phyloP scores from a whole-genome alignment of 768 basidiomycete genomes.

The Termitomyces sp. region DNA sequence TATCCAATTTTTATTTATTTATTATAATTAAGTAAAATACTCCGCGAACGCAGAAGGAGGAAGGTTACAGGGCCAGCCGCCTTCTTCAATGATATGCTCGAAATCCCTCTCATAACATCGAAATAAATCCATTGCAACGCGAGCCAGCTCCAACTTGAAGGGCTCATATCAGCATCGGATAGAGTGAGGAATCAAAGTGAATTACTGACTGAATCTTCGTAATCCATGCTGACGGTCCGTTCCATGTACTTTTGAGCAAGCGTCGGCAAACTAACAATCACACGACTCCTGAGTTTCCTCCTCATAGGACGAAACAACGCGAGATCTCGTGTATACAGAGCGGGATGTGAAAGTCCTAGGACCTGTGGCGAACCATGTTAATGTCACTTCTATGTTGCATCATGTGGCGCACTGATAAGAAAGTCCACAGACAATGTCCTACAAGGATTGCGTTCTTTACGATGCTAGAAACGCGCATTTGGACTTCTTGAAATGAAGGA shows the following conservation, averaged over 20 bases:
- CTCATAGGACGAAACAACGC: slow-evolving; percentile 48
- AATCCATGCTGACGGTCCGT: slow-evolving; percentile 32
- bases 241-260: slow-evolving; percentile 43
- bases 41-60: slow-evolving; percentile 27
- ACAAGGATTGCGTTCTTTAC: slow-evolving; percentile 44
- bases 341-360: slow-evolving; percentile 44
- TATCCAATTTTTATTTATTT: neutral
- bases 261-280: slow-evolving; percentile 30
- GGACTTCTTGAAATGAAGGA: slow-evolving; percentile 44
- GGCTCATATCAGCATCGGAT: neutral
- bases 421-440: slow-evolving; percentile 51
- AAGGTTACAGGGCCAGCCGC: slow-evolving; percentile 48
- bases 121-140: slow-evolving; percentile 47
- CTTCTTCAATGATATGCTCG: slow-evolving; percentile 36
- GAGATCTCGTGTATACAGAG: slow-evolving; percentile 48
- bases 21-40: slow-evolving; percentile 22
- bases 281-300: slow-evolving; percentile 30
- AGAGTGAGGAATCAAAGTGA: slow-evolving; percentile 3
- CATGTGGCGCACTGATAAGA: slow-evolving; percentile 38
- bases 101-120: slow-evolving; percentile 44
- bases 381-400: neutral
- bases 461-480: slow-evolving; percentile 33
- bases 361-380: slow-evolving; percentile 26
- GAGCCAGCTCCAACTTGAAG: slow-evolving; percentile 41
- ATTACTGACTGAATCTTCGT: slow-evolving; percentile 42